Percentiles rank a stretch among this genome's conserved stretches.
Evolutionary conservation across 345 rosid genomes (phyloP).

Genomic region (Orychophragmus violaceus): DNA sequence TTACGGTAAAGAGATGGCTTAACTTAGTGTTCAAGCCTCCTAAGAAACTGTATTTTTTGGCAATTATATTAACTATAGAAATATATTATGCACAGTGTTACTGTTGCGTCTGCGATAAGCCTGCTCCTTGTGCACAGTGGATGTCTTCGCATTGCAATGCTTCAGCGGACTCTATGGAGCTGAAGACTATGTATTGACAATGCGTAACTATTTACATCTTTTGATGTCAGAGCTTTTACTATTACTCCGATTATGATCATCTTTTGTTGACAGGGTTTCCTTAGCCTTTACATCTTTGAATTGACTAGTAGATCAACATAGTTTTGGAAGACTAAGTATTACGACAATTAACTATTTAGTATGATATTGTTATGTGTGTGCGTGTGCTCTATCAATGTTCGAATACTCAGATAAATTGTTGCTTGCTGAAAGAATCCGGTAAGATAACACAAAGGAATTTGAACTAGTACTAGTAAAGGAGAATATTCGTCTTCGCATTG

Average conservation of each 20-base stretch:
- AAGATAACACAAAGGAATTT: too few species aligned
- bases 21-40: background rate
- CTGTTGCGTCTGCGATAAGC: slow-evolving; percentile 54
- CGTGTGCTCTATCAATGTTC: background rate
- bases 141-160: slow-evolving; percentile 46
- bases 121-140: slow-evolving; percentile 65
- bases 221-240: background rate
- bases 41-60: background rate
- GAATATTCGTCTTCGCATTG: too few species aligned
- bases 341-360: too few species aligned
- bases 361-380: background rate
- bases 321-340: too few species aligned
- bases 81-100: slow-evolving; percentile 68
- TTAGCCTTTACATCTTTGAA: background rate
- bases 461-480: too few species aligned
- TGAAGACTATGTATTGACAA: background rate
- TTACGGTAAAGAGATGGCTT: background rate
- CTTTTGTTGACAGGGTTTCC: background rate
- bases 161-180: background rate
- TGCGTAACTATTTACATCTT: background rate
- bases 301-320: background rate
- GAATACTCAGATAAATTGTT: background rate
- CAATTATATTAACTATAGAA: background rate
- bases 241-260: too few species aligned
- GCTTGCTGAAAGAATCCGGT: background rate